These are phyloP conservation scores for Malbranchea cinnamomea DNA, from an alignment of 2,329 filamentous ascomycete genomes.

Conservation along the genomic window DNA sequence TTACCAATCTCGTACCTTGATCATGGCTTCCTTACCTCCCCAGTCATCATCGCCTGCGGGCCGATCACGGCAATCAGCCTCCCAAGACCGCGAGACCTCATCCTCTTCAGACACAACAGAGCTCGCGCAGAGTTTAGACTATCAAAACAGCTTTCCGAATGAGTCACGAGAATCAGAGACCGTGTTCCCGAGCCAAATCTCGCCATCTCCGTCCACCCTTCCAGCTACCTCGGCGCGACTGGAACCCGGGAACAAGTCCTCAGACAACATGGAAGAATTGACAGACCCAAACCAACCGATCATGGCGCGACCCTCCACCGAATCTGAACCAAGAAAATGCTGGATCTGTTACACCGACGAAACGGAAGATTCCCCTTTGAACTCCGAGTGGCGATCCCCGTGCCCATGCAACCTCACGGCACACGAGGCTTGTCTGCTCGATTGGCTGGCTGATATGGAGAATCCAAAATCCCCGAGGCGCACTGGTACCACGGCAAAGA, in stretches of 20 bases:
- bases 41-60: constrained; percentile 17
- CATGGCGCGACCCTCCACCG: constrained; percentile 8
- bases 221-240: too few relatives aligned
- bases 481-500: constrained; percentile 40
- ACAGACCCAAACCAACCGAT: constrained; percentile 3
- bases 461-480: constrained; percentile 37
- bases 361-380: constrained; percentile 44
- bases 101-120: constrained; percentile 11
- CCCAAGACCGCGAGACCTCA: constrained; percentile 11
- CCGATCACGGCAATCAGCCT: constrained; percentile 14
- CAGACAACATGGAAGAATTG: constrained; percentile 6
- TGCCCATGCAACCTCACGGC: constrained; percentile 84
- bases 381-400: constrained; percentile 64
- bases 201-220: constrained; percentile 8
- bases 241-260: constrained; percentile 7
- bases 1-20: constrained; percentile 1
- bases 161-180: constrained; percentile 12
- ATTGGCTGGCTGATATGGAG: constrained; percentile 89
- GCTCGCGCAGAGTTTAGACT: constrained; percentile 1
- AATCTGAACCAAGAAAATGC: constrained; percentile 37
- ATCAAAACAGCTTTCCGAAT: neutral
- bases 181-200: constrained; percentile 16
- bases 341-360: constrained; percentile 58
- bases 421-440: constrained; percentile 76
- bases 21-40: constrained; percentile 22